phyloP scores from a whole-genome alignment of 2,329 filamentous ascomycete species.

The Diaporthe humulicola region DNA sequence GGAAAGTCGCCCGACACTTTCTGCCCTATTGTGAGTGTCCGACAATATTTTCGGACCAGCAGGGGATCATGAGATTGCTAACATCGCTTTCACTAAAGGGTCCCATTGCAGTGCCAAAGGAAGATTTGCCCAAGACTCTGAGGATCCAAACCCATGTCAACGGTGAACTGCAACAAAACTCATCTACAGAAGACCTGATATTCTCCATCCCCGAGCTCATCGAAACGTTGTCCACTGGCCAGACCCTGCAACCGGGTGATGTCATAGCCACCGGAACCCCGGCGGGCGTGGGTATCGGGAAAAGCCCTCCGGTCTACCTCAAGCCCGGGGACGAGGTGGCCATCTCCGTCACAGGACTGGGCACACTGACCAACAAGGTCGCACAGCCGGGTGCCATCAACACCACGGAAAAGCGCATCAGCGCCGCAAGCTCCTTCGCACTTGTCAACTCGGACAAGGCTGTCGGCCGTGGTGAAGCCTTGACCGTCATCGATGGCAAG shows the following conservation, averaged over 20 bases:
- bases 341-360: background rate
- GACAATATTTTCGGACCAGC: background rate
- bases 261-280: background rate
- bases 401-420: background rate
- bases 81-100: background rate
- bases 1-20: slow-evolving; percentile 1
- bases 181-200: background rate
- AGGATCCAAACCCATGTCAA: background rate
- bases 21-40: background rate
- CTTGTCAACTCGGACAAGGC: slow-evolving; percentile 3
- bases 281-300: background rate
- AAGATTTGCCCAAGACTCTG: background rate
- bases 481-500: background rate
- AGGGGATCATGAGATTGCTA: background rate
- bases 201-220: background rate
- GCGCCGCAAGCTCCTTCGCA: background rate
- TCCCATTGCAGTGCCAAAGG: background rate
- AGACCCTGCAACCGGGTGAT: background rate
- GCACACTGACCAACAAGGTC: slow-evolving; percentile 1
- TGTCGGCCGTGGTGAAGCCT: background rate
- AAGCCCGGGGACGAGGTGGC: slow-evolving; percentile 9
- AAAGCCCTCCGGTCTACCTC: background rate
- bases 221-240: background rate
- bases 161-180: background rate
- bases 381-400: background rate